Percentiles rank a stretch among this genome's conserved stretches.
Conservation (phyloP, 768 basidiomycete genomes). For the Lactarius sp. region DNA sequence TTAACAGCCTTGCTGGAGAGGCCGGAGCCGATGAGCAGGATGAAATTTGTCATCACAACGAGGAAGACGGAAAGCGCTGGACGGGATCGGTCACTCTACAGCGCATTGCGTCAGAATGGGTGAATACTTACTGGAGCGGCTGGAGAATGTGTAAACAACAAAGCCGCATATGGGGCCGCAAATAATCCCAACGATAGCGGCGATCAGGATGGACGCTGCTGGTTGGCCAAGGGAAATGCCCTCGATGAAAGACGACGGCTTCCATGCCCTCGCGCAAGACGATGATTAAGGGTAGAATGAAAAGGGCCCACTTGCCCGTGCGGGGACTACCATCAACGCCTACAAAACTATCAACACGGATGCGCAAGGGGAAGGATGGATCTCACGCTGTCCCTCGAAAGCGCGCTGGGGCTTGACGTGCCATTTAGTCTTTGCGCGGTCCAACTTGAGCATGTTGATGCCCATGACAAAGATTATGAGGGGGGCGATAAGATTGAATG, state of each 20-base stretch:
- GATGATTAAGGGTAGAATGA: conserved; percentile 86
- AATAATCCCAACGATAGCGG: conserved; percentile 80
- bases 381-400: conserved; percentile 56
- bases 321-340: conserved; percentile 46
- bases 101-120: neutral
- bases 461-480: conserved; percentile 93
- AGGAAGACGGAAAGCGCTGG: conserved; percentile 82
- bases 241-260: conserved; percentile 90
- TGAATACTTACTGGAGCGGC: conserved; percentile 52
- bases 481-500: conserved; percentile 64
- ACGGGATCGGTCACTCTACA: neutral
- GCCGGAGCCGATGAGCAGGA: conserved; percentile 91
- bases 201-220: conserved; percentile 84
- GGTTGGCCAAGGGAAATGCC: conserved; percentile 84
- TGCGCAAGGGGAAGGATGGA: neutral
- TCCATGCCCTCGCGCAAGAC: conserved; percentile 94
- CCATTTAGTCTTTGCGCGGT: conserved; percentile 89
- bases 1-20: conserved; percentile 79
- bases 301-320: conserved; percentile 79
- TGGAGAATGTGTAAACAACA: conserved; percentile 76
- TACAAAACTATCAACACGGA: conserved; percentile 15
- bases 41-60: conserved; percentile 83
- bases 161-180: conserved; percentile 70
- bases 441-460: conserved; percentile 91
- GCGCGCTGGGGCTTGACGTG: conserved; percentile 78